phyloP scores from a whole-genome alignment of 257 asterid species.

The Solanum piurae region DNA sequence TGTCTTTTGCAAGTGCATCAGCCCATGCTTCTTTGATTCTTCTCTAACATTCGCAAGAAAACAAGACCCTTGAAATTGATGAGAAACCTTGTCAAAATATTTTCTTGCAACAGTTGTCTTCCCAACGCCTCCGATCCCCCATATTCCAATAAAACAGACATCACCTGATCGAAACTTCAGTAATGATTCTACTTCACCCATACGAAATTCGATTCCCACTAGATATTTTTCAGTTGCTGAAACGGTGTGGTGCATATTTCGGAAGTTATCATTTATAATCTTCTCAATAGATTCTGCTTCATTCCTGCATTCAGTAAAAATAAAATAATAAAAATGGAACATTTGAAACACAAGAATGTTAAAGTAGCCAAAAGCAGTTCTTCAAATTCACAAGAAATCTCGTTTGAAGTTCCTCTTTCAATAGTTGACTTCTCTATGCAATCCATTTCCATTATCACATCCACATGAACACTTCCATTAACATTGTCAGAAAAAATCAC shows the following conservation, averaged over 20 bases:
- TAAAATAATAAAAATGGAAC: neutral
- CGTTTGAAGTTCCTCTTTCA: too few species aligned
- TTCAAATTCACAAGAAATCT: too few species aligned
- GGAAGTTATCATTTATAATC: neutral
- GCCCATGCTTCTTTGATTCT: neutral
- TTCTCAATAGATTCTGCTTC: neutral
- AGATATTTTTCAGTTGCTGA: neutral
- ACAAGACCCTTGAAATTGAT: neutral
- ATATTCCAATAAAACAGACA: neutral
- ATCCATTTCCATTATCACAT: too few species aligned
- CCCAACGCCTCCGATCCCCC: neutral
- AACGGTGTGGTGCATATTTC: neutral
- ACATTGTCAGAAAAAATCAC: too few species aligned
- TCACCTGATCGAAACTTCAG: neutral
- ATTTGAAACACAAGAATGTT: too few species aligned
- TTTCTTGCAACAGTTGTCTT: slow-evolving; percentile 3
- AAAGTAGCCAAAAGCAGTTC: too few species aligned
- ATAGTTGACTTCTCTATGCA: too few species aligned
- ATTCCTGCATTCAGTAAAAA: neutral
- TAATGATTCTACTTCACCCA: neutral
- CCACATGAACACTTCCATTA: too few species aligned
- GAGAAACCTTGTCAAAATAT: neutral
- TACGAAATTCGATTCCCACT: neutral
- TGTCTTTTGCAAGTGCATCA: neutral
- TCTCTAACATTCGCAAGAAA: neutral